Conservation (phyloP, 192 early-diverging fungal genomes). For the Umbelopsis ramanniana region DNA sequence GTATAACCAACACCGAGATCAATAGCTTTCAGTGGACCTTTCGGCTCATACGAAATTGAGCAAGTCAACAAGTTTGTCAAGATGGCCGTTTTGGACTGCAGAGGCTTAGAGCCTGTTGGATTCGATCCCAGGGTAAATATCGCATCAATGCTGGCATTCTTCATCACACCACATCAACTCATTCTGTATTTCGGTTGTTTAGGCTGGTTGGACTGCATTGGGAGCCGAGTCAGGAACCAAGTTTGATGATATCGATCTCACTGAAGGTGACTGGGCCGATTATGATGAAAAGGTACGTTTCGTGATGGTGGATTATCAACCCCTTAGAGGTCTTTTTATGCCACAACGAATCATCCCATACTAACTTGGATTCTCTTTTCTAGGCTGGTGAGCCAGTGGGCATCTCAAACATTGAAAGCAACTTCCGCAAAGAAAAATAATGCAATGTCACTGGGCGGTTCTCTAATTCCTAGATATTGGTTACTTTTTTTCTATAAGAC, state of each 20-base stretch:
- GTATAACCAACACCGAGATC: neutral
- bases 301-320: no score
- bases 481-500: neutral
- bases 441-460: neutral
- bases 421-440: constrained; percentile 63
- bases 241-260: constrained; percentile 83
- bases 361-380: neutral
- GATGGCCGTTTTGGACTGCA: constrained; percentile 75
- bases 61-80: constrained; percentile 53
- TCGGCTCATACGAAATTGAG: neutral
- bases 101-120: constrained; percentile 82
- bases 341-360: no score
- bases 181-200: neutral
- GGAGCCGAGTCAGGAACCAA: constrained; percentile 69
- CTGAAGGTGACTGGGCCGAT: constrained; percentile 85
- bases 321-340: no score
- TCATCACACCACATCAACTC: no score
- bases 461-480: neutral
- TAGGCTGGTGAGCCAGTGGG: constrained; percentile 67
- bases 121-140: constrained; percentile 64
- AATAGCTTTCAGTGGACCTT: constrained; percentile 28
- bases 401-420: constrained; percentile 60
- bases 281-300: constrained; percentile 80
- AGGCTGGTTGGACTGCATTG: constrained; percentile 66
- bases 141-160: no score